phyloP scores from a whole-genome alignment of 177 flowering plant genomes.

The Vitis hybrid region DNA sequence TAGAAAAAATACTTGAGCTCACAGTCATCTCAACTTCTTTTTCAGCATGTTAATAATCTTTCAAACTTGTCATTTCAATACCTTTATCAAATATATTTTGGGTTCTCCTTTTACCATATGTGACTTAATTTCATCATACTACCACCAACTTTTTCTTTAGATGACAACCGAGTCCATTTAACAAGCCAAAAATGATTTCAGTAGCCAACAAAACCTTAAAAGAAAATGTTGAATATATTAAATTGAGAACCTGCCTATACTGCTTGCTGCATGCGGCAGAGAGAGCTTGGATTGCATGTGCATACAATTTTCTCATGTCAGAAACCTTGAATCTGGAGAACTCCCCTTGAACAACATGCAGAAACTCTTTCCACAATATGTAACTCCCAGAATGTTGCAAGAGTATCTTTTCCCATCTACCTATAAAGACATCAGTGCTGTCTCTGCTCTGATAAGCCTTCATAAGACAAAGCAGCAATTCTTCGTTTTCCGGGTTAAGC shows the following conservation, averaged over 20 bases:
- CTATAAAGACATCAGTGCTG: slow-evolving; percentile 56
- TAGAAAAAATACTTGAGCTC: no score
- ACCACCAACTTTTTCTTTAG: no score
- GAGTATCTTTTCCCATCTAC: slow-evolving; percentile 83
- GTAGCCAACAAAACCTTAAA: neutral
- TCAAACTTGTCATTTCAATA: no score
- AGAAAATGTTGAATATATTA: slow-evolving; percentile 4
- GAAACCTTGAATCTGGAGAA: slow-evolving; percentile 91
- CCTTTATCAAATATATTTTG: no score
- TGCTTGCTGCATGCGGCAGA: slow-evolving; percentile 76
- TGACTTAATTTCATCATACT: no score
- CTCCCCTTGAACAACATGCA: slow-evolving; percentile 71
- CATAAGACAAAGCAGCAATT: slow-evolving; percentile 66
- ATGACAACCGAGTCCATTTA: neutral
- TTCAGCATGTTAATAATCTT: no score
- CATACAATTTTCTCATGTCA: slow-evolving; percentile 77
- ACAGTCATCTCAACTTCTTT: no score
- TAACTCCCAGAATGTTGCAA: slow-evolving; percentile 69
- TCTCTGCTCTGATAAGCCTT: slow-evolving; percentile 80
- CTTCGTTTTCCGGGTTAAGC: slow-evolving; percentile 86
- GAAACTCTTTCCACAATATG: slow-evolving; percentile 87
- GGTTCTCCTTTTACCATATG: no score
- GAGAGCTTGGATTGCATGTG: slow-evolving; percentile 85
- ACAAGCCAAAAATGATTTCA: neutral
- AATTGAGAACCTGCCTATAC: slow-evolving; percentile 90